phyloP scores from a whole-genome alignment of 495 filamentous ascomycete genomes.

The Podospora pseudocomata region DNA sequence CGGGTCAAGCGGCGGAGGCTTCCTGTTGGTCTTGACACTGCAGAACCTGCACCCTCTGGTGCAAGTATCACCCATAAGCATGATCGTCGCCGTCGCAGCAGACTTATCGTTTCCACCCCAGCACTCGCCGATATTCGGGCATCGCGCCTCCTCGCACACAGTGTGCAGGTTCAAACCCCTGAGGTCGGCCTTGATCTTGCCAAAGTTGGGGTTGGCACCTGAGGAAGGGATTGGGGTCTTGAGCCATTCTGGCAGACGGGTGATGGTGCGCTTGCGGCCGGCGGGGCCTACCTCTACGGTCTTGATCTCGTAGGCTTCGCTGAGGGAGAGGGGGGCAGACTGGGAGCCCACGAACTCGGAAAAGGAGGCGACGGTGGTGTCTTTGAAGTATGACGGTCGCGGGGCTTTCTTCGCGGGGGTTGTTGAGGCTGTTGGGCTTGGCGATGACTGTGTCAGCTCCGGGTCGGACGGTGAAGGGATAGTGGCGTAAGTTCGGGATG shows the following conservation, averaged over 20 bases:
- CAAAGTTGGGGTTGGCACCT: conserved; percentile 68
- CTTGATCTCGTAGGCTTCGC: conserved; percentile 61
- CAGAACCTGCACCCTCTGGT: conserved; percentile 97
- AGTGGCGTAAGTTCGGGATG: conserved; percentile 31
- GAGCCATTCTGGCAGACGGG: conserved; percentile 87
- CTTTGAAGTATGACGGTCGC: conserved; percentile 70
- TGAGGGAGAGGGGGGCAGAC: conserved; percentile 41
- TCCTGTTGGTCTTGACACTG: conserved; percentile 81
- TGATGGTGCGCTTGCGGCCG: conserved; percentile 81
- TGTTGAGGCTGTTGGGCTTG: conserved; percentile 11
- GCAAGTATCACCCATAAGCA: conserved; percentile 99
- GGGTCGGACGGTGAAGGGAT: conserved; percentile 27
- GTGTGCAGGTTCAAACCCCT: conserved; percentile 88
- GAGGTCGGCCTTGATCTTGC: conserved; percentile 89
- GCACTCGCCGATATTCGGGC: conserved; percentile 96
- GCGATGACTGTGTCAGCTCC: conserved; percentile 12
- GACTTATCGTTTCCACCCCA: conserved; percentile 89
- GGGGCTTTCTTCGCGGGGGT: conserved; percentile 22
- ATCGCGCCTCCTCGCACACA: conserved; percentile 95
- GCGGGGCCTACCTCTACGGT: conserved; percentile 81
- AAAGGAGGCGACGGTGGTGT: conserved; percentile 83
- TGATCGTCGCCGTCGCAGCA: conserved; percentile 94
- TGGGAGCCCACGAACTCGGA: conserved; percentile 68
- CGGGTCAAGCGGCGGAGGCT: conserved; percentile 79
- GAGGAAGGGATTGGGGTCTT: conserved; percentile 88